Evolutionary conservation across 2,329 filamentous ascomycete species (phyloP), one percentile per base, ranked within the genome.

Genomic region (Amylocarpus encephaloides): DNA sequence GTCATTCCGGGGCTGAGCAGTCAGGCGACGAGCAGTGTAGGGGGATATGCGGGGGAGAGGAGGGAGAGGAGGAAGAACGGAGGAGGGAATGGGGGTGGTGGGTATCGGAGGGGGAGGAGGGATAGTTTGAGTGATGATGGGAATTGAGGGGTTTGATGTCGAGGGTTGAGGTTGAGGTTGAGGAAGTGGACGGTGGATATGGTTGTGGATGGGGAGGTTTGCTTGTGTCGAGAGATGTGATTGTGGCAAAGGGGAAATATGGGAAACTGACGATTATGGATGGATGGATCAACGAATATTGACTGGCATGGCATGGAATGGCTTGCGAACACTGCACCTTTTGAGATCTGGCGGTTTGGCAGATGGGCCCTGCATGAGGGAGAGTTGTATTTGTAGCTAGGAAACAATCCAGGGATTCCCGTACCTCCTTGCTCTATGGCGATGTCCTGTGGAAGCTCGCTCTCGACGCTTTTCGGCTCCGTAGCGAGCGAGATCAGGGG

Each of bases 1-100:
- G 49, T 48, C 33, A 66, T 67, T 53, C 65, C 66, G 11, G 66
- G 63, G 0, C 40, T 68, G 46, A 60, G 57, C 34, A 52, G 52
- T 39, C 50, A 43, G 5, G 58, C 48, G 2, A 55, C 53, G 19
- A 62, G 55, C 22, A 33, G 26, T 30, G 45, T 47, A 15, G 45
- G 13, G 22, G 62, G 63, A 41, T 66, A 64, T 53, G 56, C 59
- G 1, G 62, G 64, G 43, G 62, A 65, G 50, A 60, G 59, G 35
- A 45, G 63, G 46, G 57, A 58, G 56, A 62, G 60, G 56, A 60
- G 64, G 43, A 52, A 53, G 43, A 52, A 53, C 48, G 54, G 53
- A 29, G 56, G 53, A 19, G 47, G 45, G n/a, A n/a, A n/a, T 15
- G 53, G 52, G 10, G 55, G 51, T 30, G 42, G 43, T 11, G 54